Evolutionary conservation across 2,329 filamentous ascomycete genomes (phyloP), one percentile per base, ranked within the genome.

Genomic region (Leptographium radiaticola): DNA sequence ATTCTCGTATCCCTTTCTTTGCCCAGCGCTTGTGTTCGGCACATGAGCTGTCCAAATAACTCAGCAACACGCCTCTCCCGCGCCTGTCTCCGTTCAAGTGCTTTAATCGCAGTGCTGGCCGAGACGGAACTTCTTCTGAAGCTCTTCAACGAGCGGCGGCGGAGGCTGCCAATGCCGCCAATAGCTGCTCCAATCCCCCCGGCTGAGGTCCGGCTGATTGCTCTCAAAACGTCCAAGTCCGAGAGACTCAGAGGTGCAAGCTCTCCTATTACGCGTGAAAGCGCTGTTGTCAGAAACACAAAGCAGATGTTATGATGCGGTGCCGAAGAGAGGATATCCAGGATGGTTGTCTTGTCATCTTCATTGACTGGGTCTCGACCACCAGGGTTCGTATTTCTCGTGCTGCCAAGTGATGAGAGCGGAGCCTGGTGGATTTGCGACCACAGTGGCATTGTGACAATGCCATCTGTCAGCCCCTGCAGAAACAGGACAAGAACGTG

Each of bases 221-320:
- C 46, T 56, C 59, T 58, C 57, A 74, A 49, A 42, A 63, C 56
- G 56, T 73, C 62, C 49, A 68, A 51, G 50, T 72, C 69, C 0
- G 65, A 63, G 18, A 67, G 68, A 13, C 61, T 68, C 1, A 75
- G 59, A 30, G 61, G 75, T 43, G 63, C 65, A 7, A 81, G 66
- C 53, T 81, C 78, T 0, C 69, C 65, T 2, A 74, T 70, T 1
- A 79, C 68, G 5, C 74, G 72, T 2, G 74, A 69, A 1, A 96
- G 74, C 68, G 89, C 90, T 10, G 87, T 83, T 0, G 85, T 88
- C 16, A 96, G 71, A 59, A 96, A 89, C 2, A 95, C 86, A 63
- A 96, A 95, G 0, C 86, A 86, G 53, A 95, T 90, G 64, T 89
- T 93, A 68, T 95, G 86, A 50, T 84, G 84, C 0, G 89, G 86